phyloP scores from a whole-genome alignment of 768 basidiomycete species.

The Leucogyrophana mollusca region DNA sequence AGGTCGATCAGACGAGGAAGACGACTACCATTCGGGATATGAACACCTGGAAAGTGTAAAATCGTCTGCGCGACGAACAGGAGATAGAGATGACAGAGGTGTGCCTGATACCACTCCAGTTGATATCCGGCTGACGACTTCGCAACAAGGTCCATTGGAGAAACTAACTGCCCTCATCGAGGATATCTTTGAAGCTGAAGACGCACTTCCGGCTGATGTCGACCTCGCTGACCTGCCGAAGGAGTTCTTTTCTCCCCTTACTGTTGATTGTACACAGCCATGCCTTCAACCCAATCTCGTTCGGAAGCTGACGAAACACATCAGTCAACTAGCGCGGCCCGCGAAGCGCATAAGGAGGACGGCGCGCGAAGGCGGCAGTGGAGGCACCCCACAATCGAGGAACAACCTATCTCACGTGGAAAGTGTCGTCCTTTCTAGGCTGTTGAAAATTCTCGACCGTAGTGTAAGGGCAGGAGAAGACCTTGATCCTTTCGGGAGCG shows the following conservation, averaged over 20 bases:
- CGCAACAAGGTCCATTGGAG: constrained; percentile 57
- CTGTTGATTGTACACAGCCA: constrained; percentile 56
- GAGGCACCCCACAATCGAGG: constrained; percentile 46
- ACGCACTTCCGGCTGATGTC: constrained; percentile 59
- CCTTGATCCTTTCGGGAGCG: constrained; percentile 61
- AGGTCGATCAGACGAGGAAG: constrained; percentile 52
- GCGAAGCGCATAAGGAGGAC: constrained; percentile 63
- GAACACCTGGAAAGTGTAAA: constrained; percentile 34
- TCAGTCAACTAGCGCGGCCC: constrained; percentile 65
- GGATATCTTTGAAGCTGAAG: constrained; percentile 84
- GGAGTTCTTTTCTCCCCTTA: constrained; percentile 65
- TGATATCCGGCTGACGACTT: constrained; percentile 1
- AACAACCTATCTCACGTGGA: constrained; percentile 72
- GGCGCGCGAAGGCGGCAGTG: constrained; percentile 28
- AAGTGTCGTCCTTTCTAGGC: constrained; percentile 52
- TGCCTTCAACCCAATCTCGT: constrained; percentile 57
- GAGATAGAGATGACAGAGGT: constrained; percentile 80
- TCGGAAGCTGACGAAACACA: constrained; percentile 67
- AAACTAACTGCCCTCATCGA: constrained; percentile 76
- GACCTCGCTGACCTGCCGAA: constrained; percentile 49
- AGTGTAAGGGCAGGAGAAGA: constrained; percentile 76
- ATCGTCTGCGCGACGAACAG: constrained; percentile 58
- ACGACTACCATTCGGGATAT: constrained; percentile 27
- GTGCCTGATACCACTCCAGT: constrained; percentile 10
- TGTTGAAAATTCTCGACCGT: constrained; percentile 78